Evolutionary conservation across 177 flowering plant species (phyloP).

Genomic region (Viscum album): DNA sequence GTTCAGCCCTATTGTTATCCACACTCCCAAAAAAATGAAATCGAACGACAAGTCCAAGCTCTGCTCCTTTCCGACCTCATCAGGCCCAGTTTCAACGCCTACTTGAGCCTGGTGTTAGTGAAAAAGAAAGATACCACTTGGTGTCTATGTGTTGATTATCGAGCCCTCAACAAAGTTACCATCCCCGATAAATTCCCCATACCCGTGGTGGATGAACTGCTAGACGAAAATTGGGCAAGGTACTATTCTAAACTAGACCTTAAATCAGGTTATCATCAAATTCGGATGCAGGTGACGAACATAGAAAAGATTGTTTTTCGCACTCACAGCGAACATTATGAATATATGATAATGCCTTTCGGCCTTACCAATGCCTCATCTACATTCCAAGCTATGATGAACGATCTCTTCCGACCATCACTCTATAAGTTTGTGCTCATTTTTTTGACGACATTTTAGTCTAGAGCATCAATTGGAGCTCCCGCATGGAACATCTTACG

Average conservation of each 20-base stretch:
- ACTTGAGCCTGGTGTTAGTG: neutral
- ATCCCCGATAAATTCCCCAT: neutral
- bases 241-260: neutral
- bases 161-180: neutral
- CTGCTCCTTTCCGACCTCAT: neutral
- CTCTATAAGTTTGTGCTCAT: neutral
- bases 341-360: neutral
- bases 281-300: neutral
- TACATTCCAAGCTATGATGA: neutral
- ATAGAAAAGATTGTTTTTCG: neutral
- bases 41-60: neutral
- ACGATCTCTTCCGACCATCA: neutral
- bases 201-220: neutral
- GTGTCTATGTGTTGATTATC: neutral
- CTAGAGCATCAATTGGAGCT: neutral
- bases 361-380: neutral
- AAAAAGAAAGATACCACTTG: neutral
- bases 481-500: neutral
- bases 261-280: neutral
- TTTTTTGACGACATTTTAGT: neutral
- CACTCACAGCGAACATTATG: neutral
- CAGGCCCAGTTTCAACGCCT: neutral
- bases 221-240: neutral
- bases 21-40: neutral
- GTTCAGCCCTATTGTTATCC: neutral